Evolutionary conservation across 1,284 basidiomycete genomes (phyloP).

Genomic region (Meripilus lineatus): DNA sequence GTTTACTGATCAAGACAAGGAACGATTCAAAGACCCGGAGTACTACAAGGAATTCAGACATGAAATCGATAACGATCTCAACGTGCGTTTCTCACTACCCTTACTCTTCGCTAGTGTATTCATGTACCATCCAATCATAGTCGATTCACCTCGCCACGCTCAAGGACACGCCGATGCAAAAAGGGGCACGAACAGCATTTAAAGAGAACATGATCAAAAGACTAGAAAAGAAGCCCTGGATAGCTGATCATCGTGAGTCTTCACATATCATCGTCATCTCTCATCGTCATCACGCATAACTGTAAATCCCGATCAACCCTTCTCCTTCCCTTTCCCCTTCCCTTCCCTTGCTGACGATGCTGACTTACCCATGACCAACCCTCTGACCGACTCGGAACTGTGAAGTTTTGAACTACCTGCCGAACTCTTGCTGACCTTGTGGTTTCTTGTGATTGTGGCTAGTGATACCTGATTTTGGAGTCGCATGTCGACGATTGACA

Average conservation of each 20-base stretch:
- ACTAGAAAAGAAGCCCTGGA: slow-evolving; percentile 52
- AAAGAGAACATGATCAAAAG: slow-evolving; percentile 44
- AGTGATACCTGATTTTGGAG: slow-evolving; percentile 58
- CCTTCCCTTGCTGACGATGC: not conserved
- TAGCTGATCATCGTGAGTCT: slow-evolving; percentile 47
- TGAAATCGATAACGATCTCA: slow-evolving; percentile 46
- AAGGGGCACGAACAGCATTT: slow-evolving; percentile 35
- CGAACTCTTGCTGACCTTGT: not conserved
- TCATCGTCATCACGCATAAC: not conserved
- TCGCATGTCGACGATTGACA: slow-evolving; percentile 54
- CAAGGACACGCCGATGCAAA: slow-evolving; percentile 38
- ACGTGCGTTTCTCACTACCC: slow-evolving; percentile 31
- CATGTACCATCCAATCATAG: slow-evolving; percentile 24
- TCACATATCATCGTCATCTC: too few relatives aligned
- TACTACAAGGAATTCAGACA: slow-evolving; percentile 48
- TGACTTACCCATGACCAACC: not conserved
- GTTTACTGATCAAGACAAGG: slow-evolving; percentile 52
- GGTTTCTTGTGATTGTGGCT: not conserved
- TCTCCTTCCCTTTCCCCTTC: too few relatives aligned
- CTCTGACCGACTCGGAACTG: not conserved
- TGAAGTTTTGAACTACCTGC: too few relatives aligned
- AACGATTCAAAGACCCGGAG: slow-evolving; percentile 41
- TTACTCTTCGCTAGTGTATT: not conserved
- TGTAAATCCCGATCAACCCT: not conserved
- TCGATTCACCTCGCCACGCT: slow-evolving; percentile 41